Percentiles rank a stretch among this genome's conserved stretches.
Evolutionary conservation across 352 stramenopile genomes (phyloP).

Genomic region (Globisporangium irregulare): DNA sequence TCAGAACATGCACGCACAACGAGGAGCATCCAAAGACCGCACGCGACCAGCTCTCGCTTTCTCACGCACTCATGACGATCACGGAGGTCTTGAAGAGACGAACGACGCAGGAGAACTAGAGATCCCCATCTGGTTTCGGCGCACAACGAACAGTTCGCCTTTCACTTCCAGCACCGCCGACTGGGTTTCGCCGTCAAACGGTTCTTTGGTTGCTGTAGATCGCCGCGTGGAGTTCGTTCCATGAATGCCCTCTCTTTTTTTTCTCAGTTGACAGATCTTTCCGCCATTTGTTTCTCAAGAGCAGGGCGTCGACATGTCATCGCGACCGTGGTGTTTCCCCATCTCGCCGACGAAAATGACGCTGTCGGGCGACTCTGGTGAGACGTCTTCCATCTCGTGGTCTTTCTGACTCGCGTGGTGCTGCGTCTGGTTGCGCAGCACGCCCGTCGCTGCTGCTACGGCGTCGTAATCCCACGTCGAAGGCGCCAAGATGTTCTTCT

Average conservation of each 20-base stretch:
- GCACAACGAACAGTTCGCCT: no score
- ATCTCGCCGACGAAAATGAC: conserved; percentile 18
- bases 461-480: conserved; percentile 18
- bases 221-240: neutral
- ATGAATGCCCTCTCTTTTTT: neutral
- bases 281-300: neutral
- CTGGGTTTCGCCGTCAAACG: no score
- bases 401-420: conserved; percentile 21
- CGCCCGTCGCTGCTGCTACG: neutral
- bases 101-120: neutral
- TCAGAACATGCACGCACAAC: neutral
- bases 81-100: neutral
- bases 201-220: no score
- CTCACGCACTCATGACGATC: neutral
- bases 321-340: conserved; percentile 5
- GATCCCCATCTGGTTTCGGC: no score
- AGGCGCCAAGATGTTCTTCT: conserved; percentile 49
- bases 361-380: conserved; percentile 27
- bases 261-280: neutral
- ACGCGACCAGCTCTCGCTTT: neutral
- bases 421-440: conserved; percentile 12
- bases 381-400: conserved; percentile 52
- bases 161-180: no score
- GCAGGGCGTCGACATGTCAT: conserved; percentile 1
- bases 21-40: neutral